Conservation (phyloP, 257 asterid species). For the Primulina huaijiensis region DNA sequence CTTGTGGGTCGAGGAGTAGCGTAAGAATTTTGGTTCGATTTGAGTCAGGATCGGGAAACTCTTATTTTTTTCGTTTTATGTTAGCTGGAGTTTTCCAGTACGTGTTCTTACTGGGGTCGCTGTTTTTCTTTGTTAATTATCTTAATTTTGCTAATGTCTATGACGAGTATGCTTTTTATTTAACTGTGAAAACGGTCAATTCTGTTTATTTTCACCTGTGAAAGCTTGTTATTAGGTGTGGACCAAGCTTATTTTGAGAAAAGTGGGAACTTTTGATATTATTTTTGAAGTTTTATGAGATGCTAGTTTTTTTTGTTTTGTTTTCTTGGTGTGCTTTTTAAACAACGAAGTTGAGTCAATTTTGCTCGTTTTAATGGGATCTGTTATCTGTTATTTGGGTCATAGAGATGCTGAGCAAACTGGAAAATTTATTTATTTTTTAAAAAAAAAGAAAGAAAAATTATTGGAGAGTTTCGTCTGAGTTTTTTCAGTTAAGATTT, state of each 20-base stretch:
- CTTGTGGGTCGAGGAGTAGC: constrained; percentile 31
- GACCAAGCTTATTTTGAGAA: background rate
- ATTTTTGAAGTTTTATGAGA: background rate
- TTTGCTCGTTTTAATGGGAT: constrained; percentile 12
- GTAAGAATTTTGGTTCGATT: constrained; percentile 15
- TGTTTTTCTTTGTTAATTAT: constrained; percentile 1
- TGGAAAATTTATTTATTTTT: background rate
- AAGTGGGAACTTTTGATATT: constrained; percentile 2
- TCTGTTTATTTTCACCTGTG: constrained; percentile 3
- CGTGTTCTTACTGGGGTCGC: constrained; percentile 20
- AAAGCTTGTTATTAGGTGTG: background rate
- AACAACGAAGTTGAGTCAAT: background rate
- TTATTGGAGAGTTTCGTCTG: background rate
- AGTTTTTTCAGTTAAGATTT: background rate
- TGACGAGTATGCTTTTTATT: background rate
- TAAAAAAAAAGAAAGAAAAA: background rate
- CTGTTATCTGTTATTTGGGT: background rate
- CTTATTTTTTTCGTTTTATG: background rate
- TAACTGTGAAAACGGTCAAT: background rate
- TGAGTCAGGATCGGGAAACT: constrained; percentile 19
- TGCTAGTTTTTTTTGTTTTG: background rate
- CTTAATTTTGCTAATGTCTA: background rate
- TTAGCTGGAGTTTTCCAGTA: constrained; percentile 8
- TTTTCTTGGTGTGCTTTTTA: background rate
- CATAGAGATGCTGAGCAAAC: background rate